Evolutionary conservation across 2,329 filamentous ascomycete genomes (phyloP), one percentile per base, ranked within the genome.

Genomic region (Aureobasidium sp.): DNA sequence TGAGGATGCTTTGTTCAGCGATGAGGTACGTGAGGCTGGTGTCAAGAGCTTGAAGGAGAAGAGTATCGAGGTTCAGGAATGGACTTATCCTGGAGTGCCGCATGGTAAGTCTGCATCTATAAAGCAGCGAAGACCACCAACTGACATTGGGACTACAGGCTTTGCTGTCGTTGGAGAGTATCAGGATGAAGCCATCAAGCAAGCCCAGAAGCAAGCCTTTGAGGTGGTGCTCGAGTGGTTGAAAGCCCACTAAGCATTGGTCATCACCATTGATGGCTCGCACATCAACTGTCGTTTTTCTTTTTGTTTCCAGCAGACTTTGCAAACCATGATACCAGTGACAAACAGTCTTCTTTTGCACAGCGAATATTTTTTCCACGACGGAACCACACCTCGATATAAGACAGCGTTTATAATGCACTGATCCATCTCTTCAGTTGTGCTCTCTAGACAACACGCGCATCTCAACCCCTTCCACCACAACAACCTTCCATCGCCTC

Each of bases 81-180:
- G 91, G 75, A 90, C 94, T 1, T 96, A 94, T 75, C 86, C 90
- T 0, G 90, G 89, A 20, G 93, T 96, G 15, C 93, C 93, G 5
- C 93, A 97, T 75, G 93, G 59, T 53, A 33, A 53, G 47, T 53
- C 29, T 13, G 27, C 2, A 7, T 20, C 16, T n/a, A 23, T 31
- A 13, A 58, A 40, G 36, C 36, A 25, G 64, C 63, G 47, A 51
- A 15, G n/a, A 62, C n/a, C 70, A 72, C 15, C 10, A 16, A 27
- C 58, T 60, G 31, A 61, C 31, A 66, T 75, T 47, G 10, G 3
- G 38, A 16, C 16, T 54, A 90, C 89, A 62, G 59, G 93, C 11
- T 97, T 97, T 74, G 93, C 91, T 3, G 91, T 95, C 11, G 84
- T 93, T 51, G 93, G 93, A 31, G 90, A 94, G 73, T 96, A 97